A percentile compares a stretch with the other conserved stretches of the same genome.
Conservation (phyloP, 352 stramenopile genomes). For the Phytopythium litorale region DNA sequence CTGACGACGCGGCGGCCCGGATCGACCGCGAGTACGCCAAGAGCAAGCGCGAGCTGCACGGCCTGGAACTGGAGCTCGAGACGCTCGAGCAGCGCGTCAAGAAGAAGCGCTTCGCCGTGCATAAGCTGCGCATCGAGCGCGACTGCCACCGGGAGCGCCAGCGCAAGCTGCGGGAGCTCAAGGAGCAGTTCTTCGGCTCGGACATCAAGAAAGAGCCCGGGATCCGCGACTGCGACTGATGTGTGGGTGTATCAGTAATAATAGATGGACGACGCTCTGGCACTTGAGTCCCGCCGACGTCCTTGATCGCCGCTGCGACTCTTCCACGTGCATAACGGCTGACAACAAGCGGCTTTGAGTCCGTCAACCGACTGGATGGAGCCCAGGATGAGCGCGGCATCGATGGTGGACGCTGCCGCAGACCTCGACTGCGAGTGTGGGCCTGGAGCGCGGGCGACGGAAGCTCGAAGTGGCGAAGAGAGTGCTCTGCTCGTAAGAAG, state of each 20-base stretch:
- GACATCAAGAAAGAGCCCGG: constrained; percentile 8
- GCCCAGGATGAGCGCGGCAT: not conserved
- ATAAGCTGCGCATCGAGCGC: constrained; percentile 7
- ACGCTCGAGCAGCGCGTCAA: constrained; percentile 6
- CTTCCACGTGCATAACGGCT: constrained; percentile 1
- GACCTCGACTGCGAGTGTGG: not conserved
- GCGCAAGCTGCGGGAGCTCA: constrained; percentile 6
- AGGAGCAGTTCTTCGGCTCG: constrained; percentile 21
- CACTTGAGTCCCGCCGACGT: not conserved
- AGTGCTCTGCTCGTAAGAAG: not conserved
- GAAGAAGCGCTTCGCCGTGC: constrained; percentile 4
- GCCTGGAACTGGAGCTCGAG: not conserved
- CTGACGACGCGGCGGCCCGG: not conserved
- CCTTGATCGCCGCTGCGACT: not conserved
- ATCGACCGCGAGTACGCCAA: not conserved
- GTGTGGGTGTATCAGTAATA: not conserved
- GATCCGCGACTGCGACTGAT: not conserved
- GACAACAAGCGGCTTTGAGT: not conserved
- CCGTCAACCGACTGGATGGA: not conserved
- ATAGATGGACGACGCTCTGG: not conserved
- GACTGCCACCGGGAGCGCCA: constrained; percentile 6
- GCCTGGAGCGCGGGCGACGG: not conserved
- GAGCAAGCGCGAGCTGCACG: not conserved
- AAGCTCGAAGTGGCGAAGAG: not conserved
- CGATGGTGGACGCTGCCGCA: not conserved